phyloP scores from a whole-genome alignment of 805 yeast genomes.

The Candida corydali region DNA sequence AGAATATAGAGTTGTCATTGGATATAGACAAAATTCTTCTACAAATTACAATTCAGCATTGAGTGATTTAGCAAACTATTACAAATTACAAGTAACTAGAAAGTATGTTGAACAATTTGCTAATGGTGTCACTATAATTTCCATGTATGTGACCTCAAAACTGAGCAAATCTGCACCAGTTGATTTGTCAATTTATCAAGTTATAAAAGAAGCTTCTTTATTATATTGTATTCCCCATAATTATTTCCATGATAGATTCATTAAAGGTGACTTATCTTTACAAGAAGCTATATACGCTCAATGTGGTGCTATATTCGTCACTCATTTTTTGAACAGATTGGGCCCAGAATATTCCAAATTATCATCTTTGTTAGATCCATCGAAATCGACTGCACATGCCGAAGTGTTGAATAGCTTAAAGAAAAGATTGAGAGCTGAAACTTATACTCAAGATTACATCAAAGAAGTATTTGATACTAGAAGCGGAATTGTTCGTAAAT shows the following conservation, averaged over 20 bases:
- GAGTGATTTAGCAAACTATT: constrained; percentile 81
- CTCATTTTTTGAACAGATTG: constrained; percentile 90
- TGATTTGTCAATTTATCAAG: constrained; percentile 80
- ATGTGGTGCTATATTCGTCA: constrained; percentile 85
- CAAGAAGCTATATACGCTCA: constrained; percentile 96
- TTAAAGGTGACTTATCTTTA: constrained; percentile 73
- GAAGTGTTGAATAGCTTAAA: constrained; percentile 79
- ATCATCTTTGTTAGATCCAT: constrained; percentile 56
- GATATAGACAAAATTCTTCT: constrained; percentile 78
- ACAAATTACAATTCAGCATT: constrained; percentile 86
- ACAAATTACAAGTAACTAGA: constrained; percentile 77
- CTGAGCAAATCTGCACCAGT: constrained; percentile 46
- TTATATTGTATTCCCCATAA: constrained; percentile 89
- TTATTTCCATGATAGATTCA: constrained; percentile 69
- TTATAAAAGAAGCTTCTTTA: constrained; percentile 89
- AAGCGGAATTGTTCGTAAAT: constrained; percentile 67
- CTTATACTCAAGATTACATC: constrained; percentile 83
- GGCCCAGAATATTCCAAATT: constrained; percentile 85
- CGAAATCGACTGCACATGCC: constrained; percentile 58
- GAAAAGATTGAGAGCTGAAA: constrained; percentile 87
- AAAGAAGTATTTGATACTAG: constrained; percentile 70
- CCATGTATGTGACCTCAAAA: constrained; percentile 73
- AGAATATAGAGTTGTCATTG: constrained; percentile 86
- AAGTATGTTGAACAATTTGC: constrained; percentile 93
- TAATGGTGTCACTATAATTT: constrained; percentile 81